These are phyloP conservation scores for Aspergillus diversus DNA, from an alignment of 495 filamentous ascomycete genomes.

Conservation along the genomic window DNA sequence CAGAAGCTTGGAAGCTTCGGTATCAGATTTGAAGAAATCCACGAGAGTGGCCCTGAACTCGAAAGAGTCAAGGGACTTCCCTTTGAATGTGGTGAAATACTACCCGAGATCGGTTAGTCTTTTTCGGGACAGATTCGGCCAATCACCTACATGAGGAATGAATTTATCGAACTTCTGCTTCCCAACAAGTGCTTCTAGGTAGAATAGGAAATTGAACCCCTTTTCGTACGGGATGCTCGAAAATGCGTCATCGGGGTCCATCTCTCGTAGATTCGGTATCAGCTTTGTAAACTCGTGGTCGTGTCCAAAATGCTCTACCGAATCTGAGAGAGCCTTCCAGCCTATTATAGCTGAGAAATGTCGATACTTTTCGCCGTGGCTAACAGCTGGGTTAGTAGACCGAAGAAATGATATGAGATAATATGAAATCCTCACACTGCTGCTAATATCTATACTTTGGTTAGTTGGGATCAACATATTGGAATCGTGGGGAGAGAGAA, in stretches of 20 bases:
- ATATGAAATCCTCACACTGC: constrained; percentile 26
- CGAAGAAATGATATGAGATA: not conserved
- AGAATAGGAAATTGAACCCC: constrained; percentile 79
- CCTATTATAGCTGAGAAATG: constrained; percentile 90
- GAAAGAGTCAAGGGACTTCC: constrained; percentile 83
- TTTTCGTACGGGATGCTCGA: constrained; percentile 78
- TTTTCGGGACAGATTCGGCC: not conserved
- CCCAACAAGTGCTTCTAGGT: constrained; percentile 84
- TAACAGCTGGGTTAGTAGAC: constrained; percentile 25
- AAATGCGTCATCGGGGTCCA: constrained; percentile 95
- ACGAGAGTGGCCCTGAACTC: constrained; percentile 89
- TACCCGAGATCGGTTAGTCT: constrained; percentile 30
- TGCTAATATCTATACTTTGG: constrained; percentile 28
- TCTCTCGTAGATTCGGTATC: constrained; percentile 80
- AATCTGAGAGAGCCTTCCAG: constrained; percentile 67
- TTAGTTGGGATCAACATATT: constrained; percentile 11
- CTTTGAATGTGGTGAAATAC: constrained; percentile 83
- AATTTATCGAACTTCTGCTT: constrained; percentile 87
- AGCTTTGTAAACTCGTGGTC: constrained; percentile 93
- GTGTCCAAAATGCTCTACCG: constrained; percentile 72
- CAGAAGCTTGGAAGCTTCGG: constrained; percentile 66
- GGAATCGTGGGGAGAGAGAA: not conserved
- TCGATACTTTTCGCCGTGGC: constrained; percentile 79
- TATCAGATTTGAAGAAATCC: constrained; percentile 76
- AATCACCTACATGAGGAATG: constrained; percentile 71